phyloP scores from a whole-genome alignment of 306 rosid genomes.

The Lathyrus sativus region DNA sequence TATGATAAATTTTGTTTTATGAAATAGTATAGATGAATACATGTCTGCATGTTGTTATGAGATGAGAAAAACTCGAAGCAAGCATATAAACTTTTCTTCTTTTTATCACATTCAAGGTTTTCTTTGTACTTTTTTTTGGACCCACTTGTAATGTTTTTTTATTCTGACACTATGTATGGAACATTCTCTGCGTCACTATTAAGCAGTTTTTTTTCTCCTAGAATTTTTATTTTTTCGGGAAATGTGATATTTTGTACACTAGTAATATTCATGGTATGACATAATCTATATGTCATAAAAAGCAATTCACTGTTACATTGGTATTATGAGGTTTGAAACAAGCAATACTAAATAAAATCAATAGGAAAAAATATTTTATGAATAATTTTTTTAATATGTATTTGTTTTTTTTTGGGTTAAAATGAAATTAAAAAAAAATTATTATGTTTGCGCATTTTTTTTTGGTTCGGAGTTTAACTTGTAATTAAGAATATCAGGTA shows the following conservation, averaged over 20 bases:
- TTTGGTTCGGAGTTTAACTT: no score
- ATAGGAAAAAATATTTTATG: background rate
- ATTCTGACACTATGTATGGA: slow-evolving; percentile 35
- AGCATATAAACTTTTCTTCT: slow-evolving; percentile 39
- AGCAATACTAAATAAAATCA: background rate
- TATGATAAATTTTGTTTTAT: background rate
- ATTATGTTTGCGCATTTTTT: no score
- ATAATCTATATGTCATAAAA: background rate
- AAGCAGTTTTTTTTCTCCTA: slow-evolving; percentile 40
- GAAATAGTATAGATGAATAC: background rate
- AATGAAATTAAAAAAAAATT: no score
- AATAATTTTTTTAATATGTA: no score
- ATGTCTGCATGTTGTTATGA: slow-evolving; percentile 33
- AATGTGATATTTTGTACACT: slow-evolving; percentile 26
- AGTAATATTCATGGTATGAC: background rate
- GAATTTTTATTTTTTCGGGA: background rate
- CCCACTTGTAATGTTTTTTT: slow-evolving; percentile 33
- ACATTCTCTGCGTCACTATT: slow-evolving; percentile 57
- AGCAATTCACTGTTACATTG: slow-evolving; percentile 1
- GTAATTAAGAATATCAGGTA: no score
- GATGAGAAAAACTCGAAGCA: slow-evolving; percentile 34
- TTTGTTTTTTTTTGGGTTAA: no score
- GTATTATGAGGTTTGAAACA: background rate
- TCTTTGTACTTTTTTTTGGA: slow-evolving; percentile 35
- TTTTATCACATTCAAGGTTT: slow-evolving; percentile 39